Base-by-base conservation (phyloP, 441 rosid genomes). In the Viola pubescens region DNA sequence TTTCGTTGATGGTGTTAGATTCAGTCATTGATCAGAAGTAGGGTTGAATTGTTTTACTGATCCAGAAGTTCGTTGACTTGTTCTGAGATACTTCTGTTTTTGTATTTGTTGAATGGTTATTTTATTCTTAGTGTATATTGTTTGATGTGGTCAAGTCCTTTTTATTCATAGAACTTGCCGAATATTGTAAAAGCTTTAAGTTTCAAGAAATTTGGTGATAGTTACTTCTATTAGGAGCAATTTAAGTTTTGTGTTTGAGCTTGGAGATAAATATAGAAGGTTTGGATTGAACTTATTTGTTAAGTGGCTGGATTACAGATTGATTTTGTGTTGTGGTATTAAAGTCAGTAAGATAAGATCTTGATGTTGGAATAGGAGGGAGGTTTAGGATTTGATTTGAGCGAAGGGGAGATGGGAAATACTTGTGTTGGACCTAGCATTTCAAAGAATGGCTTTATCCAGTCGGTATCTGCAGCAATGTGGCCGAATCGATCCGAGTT, bases 401-500 rank as follows among this genome's bases (percentile, higher is more conserved):
- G 57, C 60, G 48, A 38, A 9, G 42, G 43, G 62, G 58, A 73
- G 75, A 92, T 92, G 97, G 98, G 97, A 62, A 92, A 92, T 68
- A 69, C 82, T 49, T 89, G 97, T 63, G 84, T 77, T 14, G 96
- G 96, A 40, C 95, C 95, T 59, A 89, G 68, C 65, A 67, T 79
- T 43, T 80, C 77, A 9, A 61, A 76, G 68, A 81, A 75, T 64
- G 97, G 89, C 54, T 82, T 91, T 70, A 60, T 89, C 3, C 81
- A 82, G 68, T 80, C 89, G 46, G 91, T 91, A 48, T 78, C 85
- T n/a, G 88, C 84, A 0, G 88, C 91, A 4, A 78, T 91, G 56
- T 91, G 91, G 91, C 77, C 91, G n/a, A 68, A 70, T 54, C 61
- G 75, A 56, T 81, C 80, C 14, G 92, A 79, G 60, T 56, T 60